Evolutionary conservation across 345 rosid genomes (phyloP), one percentile per base, ranked within the genome.

Genomic region (Murraya koenigii): DNA sequence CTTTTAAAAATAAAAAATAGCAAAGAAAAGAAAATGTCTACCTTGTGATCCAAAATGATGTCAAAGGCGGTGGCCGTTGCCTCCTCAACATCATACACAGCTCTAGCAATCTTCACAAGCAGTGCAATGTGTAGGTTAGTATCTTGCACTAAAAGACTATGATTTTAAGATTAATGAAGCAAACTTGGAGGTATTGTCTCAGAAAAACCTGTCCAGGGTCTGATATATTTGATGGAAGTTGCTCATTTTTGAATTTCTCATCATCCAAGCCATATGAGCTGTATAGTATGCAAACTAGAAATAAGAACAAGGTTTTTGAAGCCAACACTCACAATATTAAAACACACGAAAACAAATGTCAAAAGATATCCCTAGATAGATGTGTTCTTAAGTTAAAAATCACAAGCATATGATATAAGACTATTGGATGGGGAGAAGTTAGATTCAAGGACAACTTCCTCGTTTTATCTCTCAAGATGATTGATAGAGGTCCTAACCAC

Each of bases 51-150:
- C 49, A 88, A 69, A 81, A 97, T 91, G 80, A 93, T 90, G 75
- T 90, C 98, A 80, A 97, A 90, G 78, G 94, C 93, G 78, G 83
- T 83, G 71, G 88, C 39, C 22, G 98, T 97, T 71, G 98, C 97
- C 81, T 97, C 99, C 89, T 97, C 98, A 59, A 97, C 85, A 80
- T 97, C 98, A 84, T 84, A 88, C 28, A 96, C 82, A 75, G 97
- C 99, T 69, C 89, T 90, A 67, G 92, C 89, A 74, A 97, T 91
- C 97, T 96, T 82, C 54, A 89, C 54, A 69, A 68, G 62, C 30
- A 69, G 74, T 56, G 30, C 52, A 80, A 66, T 30, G 58, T 41
- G 71, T 58, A 85, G 69, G 77, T 80, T 77, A 80, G 72, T 71
- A 74, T 55, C 66, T 77, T 13, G 49, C 39, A 66, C 54, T 13